Evolutionary conservation across 169 alveolate species (phyloP).

Genomic region (Cryptosporidium muris): DNA sequence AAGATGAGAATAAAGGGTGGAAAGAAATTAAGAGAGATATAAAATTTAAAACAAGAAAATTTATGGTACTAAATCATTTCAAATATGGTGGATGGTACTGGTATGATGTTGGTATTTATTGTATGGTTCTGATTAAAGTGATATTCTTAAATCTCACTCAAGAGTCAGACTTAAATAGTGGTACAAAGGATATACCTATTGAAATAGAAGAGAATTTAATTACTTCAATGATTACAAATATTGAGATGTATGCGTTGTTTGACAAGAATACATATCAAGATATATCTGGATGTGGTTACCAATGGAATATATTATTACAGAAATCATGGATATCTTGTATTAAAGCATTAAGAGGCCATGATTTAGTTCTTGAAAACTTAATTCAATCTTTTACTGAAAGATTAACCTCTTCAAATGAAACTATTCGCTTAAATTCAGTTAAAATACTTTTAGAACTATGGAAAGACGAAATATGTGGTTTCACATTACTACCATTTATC

Average conservation of each 20-base stretch:
- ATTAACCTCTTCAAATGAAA: slow-evolving; percentile 18
- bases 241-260: slow-evolving; percentile 68
- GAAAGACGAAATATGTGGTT: slow-evolving; percentile 40
- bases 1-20: neutral
- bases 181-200: slow-evolving; percentile 22
- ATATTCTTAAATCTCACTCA: slow-evolving; percentile 21
- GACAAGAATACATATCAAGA: slow-evolving; percentile 2
- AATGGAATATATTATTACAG: slow-evolving; percentile 33
- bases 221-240: slow-evolving; percentile 52
- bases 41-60: slow-evolving; percentile 23
- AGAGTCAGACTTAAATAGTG: neutral
- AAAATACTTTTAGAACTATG: slow-evolving; percentile 20
- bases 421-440: slow-evolving; percentile 24
- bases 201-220: slow-evolving; percentile 32
- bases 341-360: slow-evolving; percentile 24
- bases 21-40: neutral
- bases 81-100: slow-evolving; percentile 45
- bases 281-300: slow-evolving; percentile 29
- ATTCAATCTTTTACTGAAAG: slow-evolving; percentile 9
- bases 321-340: slow-evolving; percentile 25
- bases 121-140: slow-evolving; percentile 11
- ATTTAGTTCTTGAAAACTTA: slow-evolving; percentile 28
- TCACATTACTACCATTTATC: slow-evolving; percentile 16
- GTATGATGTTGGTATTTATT: slow-evolving; percentile 60
- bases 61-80: slow-evolving; percentile 6